Percentiles rank a stretch among this genome's conserved stretches.
These are phyloP conservation scores for Anthracocystis walkeri DNA, from an alignment of 1,284 basidiomycete genomes.

Conservation along the genomic window DNA sequence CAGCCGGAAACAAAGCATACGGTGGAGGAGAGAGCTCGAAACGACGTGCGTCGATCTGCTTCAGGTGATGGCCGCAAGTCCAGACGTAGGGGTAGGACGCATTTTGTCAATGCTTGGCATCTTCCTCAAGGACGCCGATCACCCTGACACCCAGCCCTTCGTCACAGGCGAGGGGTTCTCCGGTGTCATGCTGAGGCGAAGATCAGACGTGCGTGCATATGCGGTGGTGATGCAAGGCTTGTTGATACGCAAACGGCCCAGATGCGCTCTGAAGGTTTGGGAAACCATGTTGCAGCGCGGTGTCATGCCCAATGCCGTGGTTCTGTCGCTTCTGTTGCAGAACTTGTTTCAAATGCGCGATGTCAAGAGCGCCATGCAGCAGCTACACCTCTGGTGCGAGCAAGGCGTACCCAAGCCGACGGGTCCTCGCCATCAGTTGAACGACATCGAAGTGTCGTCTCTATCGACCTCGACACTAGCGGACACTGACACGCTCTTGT, in stretches of 20 bases:
- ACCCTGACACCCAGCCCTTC: background rate
- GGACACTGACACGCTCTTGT: background rate
- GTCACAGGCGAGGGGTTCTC: conserved; percentile 1
- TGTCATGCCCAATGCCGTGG: conserved; percentile 25
- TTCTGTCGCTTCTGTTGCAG: conserved; percentile 29
- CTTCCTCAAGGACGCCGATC: background rate
- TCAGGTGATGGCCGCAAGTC: conserved; percentile 16
- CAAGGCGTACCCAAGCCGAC: conserved; percentile 13
- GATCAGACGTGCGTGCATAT: conserved; percentile 22
- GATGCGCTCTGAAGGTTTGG: conserved; percentile 25
- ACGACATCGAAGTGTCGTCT: conserved; percentile 14
- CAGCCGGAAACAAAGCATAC: background rate
- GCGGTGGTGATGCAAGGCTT: conserved; percentile 40
- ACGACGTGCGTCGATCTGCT: conserved; percentile 17
- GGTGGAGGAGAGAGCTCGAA: background rate
- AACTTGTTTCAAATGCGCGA: conserved; percentile 30
- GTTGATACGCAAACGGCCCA: conserved; percentile 9
- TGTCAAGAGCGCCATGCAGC: conserved; percentile 20
- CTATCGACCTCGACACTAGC: background rate
- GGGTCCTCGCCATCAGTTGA: background rate
- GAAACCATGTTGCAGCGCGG: conserved; percentile 30
- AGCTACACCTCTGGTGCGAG: conserved; percentile 40
- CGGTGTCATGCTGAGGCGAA: conserved; percentile 5
- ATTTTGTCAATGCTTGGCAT: conserved; percentile 28
- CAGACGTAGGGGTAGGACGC: conserved; percentile 11